Evolutionary conservation across 768 basidiomycete species (phyloP), one percentile per base, ranked within the genome.

Genomic region (Vararia minispora): DNA sequence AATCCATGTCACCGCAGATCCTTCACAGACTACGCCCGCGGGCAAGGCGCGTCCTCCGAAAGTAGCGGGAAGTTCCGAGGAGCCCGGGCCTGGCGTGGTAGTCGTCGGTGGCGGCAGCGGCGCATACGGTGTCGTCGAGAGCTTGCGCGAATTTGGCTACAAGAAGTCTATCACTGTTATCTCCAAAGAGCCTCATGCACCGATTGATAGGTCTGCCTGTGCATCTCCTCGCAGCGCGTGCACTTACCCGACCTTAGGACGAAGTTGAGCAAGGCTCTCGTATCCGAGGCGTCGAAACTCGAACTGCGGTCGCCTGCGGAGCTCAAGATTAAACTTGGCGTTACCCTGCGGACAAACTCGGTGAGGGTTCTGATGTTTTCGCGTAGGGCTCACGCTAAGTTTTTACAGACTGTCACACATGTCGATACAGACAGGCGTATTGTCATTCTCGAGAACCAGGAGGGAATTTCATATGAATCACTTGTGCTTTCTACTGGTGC

Each of bases 21-120:
- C 71, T 3, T 55, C 66, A 6, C 63, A 68, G 45, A 81, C 82
- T 7, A 55, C 70, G 41, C 80, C 82, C 53, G 69, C 68, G 22
- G 86, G 85, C 52, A 67, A 75, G 58, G 61, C 74, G 13, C 71
- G 84, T 12, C 63, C 72, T 23, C 72, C 83, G 6, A 75, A 61
- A 31, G 60, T 68, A 24, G 64, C 70, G 1, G 62, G 58, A 6
- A 65, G 67, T 3, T 58, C 56, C 13, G 68, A 70, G 34, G 59
- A 60, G n/a, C 56, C 59, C 21, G 73, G 72, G 14, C 69, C 69
- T 31, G 81, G 81, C 16, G 76, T 89, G 16, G 75, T 92, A 28
- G 83, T 92, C 38, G 68, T 91, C 14, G 90, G 90, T 27, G 90
- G 90, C 25, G 90, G 90, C 7, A 72, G 82, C 18, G 88, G 79